phyloP scores from a whole-genome alignment of 2,329 filamentous ascomycete species.

The Exophiala lecanii-corni region DNA sequence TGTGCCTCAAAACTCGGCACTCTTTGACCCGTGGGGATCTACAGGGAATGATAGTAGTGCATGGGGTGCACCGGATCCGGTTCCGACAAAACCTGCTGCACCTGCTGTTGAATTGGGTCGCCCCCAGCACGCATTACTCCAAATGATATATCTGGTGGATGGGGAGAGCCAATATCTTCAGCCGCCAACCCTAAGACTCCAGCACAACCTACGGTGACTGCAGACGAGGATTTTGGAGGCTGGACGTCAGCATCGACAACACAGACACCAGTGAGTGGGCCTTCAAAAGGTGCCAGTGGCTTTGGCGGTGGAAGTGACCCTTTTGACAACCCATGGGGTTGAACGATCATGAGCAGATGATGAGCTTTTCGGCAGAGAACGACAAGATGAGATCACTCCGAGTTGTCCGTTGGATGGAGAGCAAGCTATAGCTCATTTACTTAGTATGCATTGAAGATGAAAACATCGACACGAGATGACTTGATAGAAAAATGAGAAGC shows the following conservation, averaged over 20 bases:
- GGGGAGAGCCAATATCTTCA: conserved; percentile 45
- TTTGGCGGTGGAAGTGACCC: conserved; percentile 26
- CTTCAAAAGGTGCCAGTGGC: conserved; percentile 17
- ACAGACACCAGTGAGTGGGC: conserved; percentile 22
- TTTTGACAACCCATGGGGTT: conserved; percentile 29
- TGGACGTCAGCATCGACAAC: conserved; percentile 73
- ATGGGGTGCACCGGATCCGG: conserved; percentile 65
- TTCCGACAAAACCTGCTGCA: conserved; percentile 32
- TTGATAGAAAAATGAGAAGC: too few species aligned
- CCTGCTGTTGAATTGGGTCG: conserved; percentile 31
- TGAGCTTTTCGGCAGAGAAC: too few species aligned
- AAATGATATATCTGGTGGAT: conserved; percentile 64
- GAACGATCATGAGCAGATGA: neutral
- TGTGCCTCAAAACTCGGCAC: conserved; percentile 31
- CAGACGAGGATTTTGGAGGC: conserved; percentile 93
- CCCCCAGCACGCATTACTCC: conserved; percentile 45
- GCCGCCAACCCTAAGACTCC: conserved; percentile 29
- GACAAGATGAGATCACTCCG: too few species aligned
- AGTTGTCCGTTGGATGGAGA: too few species aligned
- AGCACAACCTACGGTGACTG: conserved; percentile 63
- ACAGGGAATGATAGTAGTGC: conserved; percentile 55
- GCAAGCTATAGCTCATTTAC: too few species aligned
- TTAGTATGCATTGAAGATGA: too few species aligned
- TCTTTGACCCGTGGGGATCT: conserved; percentile 72
- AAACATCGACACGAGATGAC: too few species aligned